Percentiles rank a stretch among this genome's conserved stretches.
These are phyloP conservation scores for Sphagnum tenellum DNA, from an alignment of 225 moss, liverwort and hornwort species.

Conservation along the genomic window DNA sequence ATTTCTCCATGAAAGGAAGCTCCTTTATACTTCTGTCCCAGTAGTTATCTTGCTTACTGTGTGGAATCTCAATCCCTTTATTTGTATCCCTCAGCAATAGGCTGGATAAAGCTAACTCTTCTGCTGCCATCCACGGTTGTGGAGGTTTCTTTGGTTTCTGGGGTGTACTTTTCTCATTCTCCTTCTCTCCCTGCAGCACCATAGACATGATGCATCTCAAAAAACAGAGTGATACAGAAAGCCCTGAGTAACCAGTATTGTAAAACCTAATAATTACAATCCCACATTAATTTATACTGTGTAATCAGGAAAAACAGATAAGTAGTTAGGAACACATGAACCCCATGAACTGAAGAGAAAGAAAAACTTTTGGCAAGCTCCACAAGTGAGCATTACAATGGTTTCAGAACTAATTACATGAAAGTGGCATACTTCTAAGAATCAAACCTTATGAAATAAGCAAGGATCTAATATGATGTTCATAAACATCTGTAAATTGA, in stretches of 20 bases:
- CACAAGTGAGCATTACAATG: conserved; percentile 5
- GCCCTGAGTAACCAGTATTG: no score
- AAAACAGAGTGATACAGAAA: conserved; percentile 1
- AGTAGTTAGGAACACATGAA: conserved; percentile 12
- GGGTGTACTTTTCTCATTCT: conserved; percentile 4
- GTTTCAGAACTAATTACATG: conserved; percentile 6
- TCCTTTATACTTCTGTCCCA: no score
- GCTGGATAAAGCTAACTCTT: conserved; percentile 34
- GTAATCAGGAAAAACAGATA: no score
- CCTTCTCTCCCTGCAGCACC: conserved; percentile 18
- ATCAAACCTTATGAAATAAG: conserved; percentile 10
- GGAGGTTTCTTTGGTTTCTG: conserved; percentile 20
- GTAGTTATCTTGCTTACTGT: no score
- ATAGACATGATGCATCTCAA: conserved; percentile 13
- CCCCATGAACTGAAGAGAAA: conserved; percentile 33
- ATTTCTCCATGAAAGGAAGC: no score
- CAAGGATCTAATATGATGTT: no score
- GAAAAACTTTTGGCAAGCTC: conserved; percentile 24
- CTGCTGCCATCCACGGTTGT: conserved; percentile 33
- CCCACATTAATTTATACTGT: no score
- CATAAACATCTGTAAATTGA: no score
- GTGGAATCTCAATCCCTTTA: no score
- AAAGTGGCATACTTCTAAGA: background rate
- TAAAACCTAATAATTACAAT: no score
- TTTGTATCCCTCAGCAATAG: conserved; percentile 33